phyloP scores from a whole-genome alignment of 805 yeast species.

The Saccharomycopsis babjevae region DNA sequence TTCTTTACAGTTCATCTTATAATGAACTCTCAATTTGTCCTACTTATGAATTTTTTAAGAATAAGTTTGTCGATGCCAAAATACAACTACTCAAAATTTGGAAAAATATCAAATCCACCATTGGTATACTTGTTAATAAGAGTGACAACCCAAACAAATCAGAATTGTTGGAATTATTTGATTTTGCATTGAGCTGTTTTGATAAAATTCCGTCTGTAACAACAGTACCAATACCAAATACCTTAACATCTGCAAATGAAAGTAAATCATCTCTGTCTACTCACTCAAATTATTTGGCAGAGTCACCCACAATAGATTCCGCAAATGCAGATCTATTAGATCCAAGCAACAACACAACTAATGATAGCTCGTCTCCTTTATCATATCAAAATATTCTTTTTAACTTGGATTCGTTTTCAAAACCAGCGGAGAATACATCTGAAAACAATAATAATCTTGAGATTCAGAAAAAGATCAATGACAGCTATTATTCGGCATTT shows the following conservation, averaged over 20 bases:
- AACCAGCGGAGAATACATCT: background rate
- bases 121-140: constrained; percentile 32
- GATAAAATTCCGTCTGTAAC: constrained; percentile 49
- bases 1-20: constrained; percentile 58
- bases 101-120: constrained; percentile 46
- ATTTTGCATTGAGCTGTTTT: constrained; percentile 49
- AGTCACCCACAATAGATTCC: constrained; percentile 13
- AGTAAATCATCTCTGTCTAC: constrained; percentile 26
- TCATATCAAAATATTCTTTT: background rate
- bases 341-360: background rate
- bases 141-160: constrained; percentile 25
- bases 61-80: constrained; percentile 52
- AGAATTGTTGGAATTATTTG: constrained; percentile 36
- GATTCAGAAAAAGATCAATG: constrained; percentile 42
- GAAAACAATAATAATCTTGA: constrained; percentile 27
- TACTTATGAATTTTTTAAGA: constrained; percentile 50
- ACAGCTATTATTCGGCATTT: constrained; percentile 51
- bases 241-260: constrained; percentile 21
- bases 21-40: constrained; percentile 59
- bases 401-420: background rate
- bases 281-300: constrained; percentile 6
- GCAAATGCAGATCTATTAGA: background rate
- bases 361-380: background rate
- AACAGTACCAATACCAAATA: constrained; percentile 21
- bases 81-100: constrained; percentile 54